Evolutionary conservation across 2,329 filamentous ascomycete genomes (phyloP).

Genomic region (Fusarium liriodendri): DNA sequence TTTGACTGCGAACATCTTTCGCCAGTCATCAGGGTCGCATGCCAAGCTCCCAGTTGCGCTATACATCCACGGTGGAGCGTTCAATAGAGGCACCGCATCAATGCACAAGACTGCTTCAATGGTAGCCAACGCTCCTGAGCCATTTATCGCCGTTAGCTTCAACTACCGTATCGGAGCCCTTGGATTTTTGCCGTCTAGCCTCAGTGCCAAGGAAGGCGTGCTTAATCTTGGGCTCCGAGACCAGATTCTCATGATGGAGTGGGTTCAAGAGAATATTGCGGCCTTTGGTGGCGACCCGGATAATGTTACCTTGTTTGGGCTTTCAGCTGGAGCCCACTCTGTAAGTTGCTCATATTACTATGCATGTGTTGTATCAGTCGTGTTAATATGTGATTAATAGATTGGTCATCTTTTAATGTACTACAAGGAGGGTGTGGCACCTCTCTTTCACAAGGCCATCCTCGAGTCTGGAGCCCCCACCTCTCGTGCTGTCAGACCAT

Average conservation of each 20-base stretch:
- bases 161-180: slow-evolving; percentile 67
- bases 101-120: slow-evolving; percentile 72
- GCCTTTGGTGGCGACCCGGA: slow-evolving; percentile 63
- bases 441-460: slow-evolving; percentile 64
- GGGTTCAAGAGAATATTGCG: slow-evolving; percentile 65
- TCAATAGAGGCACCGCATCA: slow-evolving; percentile 58
- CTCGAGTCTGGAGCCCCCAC: slow-evolving; percentile 67
- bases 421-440: slow-evolving; percentile 53
- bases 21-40: slow-evolving; percentile 46
- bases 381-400: slow-evolving; percentile 47
- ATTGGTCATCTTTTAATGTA: slow-evolving; percentile 75
- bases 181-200: slow-evolving; percentile 70
- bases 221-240: slow-evolving; percentile 67
- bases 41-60: slow-evolving; percentile 58
- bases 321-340: slow-evolving; percentile 63
- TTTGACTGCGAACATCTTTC: slow-evolving; percentile 64
- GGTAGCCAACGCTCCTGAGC: slow-evolving; percentile 62
- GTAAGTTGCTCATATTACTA: slow-evolving; percentile 39
- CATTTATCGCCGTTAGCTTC: slow-evolving; percentile 63
- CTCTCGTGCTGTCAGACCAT: slow-evolving; percentile 63
- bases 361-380: rapidly evolving
- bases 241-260: slow-evolving; percentile 61
- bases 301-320: slow-evolving; percentile 52
- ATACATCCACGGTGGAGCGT: slow-evolving; percentile 65
- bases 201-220: slow-evolving; percentile 60